These are phyloP conservation scores for Solanum sitiens DNA, from an alignment of 257 asterid genomes.

Conservation along the genomic window DNA sequence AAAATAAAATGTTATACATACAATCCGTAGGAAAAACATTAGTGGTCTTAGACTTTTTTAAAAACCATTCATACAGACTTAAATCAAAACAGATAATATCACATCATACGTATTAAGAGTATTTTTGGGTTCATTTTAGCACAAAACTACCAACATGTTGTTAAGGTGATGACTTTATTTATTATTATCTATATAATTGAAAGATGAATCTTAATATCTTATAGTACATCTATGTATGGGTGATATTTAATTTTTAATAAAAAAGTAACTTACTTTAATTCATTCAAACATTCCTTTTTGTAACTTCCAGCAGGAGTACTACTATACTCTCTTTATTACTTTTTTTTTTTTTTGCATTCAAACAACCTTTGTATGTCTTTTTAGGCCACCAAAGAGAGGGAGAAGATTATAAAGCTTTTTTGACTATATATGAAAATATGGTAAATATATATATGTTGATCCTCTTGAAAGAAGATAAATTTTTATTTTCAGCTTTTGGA, in stretches of 20 bases:
- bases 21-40: no score
- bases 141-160: background rate
- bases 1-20: background rate
- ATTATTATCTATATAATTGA: background rate
- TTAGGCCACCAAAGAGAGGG: slow-evolving; percentile 49
- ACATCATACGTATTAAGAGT: background rate
- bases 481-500: background rate
- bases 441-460: background rate
- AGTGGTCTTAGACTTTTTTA: background rate
- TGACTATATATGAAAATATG: slow-evolving; percentile 30
- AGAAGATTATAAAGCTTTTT: slow-evolving; percentile 26
- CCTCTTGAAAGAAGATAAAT: slow-evolving; percentile 10
- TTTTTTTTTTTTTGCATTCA: slow-evolving; percentile 26
- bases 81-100: background rate
- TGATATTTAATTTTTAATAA: background rate
- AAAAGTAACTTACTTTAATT: slow-evolving; percentile 8
- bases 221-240: background rate
- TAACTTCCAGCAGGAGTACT: background rate
- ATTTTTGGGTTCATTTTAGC: background rate
- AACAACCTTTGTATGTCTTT: slow-evolving; percentile 52
- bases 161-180: background rate
- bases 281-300: slow-evolving; percentile 48
- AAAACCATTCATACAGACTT: background rate
- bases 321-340: slow-evolving; percentile 13
- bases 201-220: background rate